Base-by-base conservation (phyloP, 2,329 filamentous ascomycete genomes). In the Talaromyces rugulosus region DNA sequence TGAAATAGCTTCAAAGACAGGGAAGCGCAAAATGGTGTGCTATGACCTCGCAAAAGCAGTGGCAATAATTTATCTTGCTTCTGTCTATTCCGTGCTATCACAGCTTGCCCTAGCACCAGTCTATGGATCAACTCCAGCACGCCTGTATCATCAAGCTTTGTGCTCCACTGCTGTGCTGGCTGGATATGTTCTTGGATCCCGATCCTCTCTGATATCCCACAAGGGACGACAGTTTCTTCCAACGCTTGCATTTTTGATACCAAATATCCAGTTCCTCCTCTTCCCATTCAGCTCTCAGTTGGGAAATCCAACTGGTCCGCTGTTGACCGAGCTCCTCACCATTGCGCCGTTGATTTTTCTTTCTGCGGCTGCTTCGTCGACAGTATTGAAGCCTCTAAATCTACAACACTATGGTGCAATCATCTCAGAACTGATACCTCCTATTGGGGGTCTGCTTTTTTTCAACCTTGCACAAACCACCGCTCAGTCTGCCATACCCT, bases 101-200 rank as follows among this genome's bases (percentile, higher is more conserved):
- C 86, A 91, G 71, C 81, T 92, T 65, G 88, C 85, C 44, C 81
- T 98, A 36, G 90, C 92, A 23, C 95, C 95, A 1, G 89, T 96
- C 11, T 98, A 96, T 75, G 95, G 95, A 58, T 87, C 88, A 16
- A 90, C 96, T 42, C 90, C 94, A 1, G 82, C 92, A 0, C 83
- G 85, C 1, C 81, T 89, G 66, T 89, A 88, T 74, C 94, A 97
- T 73, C 78, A 82, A 58, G 84, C 85, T 71, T 82, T 87, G 63
- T 79, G 92, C 65, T 87, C 87, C 68, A 78, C 84, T 3, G 87
- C 86, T 31, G 86, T 87, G 64, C 88, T 92, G 64, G 74, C 87
- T 16, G 92, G 91, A 36, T 91, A 91, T 84, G 83, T 90, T 8
- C 82, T 83, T 30, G 90, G 90, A 71, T 72, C 88, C 55, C 78